Conservation (phyloP, 2,329 filamentous ascomycete genomes). For the Macroventuria anomochaeta region DNA sequence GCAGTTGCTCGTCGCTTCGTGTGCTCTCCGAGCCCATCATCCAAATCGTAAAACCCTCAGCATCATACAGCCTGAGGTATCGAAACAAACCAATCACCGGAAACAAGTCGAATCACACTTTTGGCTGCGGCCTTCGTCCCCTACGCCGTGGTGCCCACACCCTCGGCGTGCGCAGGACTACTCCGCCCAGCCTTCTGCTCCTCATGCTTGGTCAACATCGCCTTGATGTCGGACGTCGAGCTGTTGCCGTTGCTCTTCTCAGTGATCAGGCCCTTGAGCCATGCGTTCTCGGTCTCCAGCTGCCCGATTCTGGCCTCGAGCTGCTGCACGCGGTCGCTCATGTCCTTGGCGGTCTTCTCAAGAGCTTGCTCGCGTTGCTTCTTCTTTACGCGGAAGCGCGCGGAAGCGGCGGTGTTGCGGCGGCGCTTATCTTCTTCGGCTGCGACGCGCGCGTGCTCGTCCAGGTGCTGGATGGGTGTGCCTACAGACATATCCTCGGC, state of each 20-base stretch:
- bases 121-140: slow-evolving; percentile 40
- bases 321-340: slow-evolving; percentile 58
- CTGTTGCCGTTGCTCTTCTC: slow-evolving; percentile 54
- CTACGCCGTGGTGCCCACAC: slow-evolving; percentile 45
- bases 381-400: slow-evolving; percentile 62
- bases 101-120: slow-evolving; percentile 24
- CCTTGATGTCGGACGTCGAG: slow-evolving; percentile 40
- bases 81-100: slow-evolving; percentile 6
- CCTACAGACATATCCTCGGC: slow-evolving; percentile 44
- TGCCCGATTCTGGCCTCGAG: slow-evolving; percentile 61
- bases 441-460: slow-evolving; percentile 55
- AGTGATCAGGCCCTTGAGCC: slow-evolving; percentile 59
- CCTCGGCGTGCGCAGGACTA: slow-evolving; percentile 46
- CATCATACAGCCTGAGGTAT: neutral
- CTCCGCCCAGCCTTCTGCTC: slow-evolving; percentile 42
- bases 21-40: neutral
- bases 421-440: slow-evolving; percentile 62
- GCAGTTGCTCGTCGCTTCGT: slow-evolving; percentile 5
- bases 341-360: slow-evolving; percentile 59
- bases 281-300: slow-evolving; percentile 61
- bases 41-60: slow-evolving; percentile 3
- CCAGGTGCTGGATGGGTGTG: slow-evolving; percentile 46
- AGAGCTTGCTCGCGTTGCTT: slow-evolving; percentile 61
- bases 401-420: slow-evolving; percentile 60
- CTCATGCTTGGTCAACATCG: slow-evolving; percentile 45